Base-by-base conservation (phyloP, 2,329 filamentous ascomycete species). In the Nakataea oryzae region DNA sequence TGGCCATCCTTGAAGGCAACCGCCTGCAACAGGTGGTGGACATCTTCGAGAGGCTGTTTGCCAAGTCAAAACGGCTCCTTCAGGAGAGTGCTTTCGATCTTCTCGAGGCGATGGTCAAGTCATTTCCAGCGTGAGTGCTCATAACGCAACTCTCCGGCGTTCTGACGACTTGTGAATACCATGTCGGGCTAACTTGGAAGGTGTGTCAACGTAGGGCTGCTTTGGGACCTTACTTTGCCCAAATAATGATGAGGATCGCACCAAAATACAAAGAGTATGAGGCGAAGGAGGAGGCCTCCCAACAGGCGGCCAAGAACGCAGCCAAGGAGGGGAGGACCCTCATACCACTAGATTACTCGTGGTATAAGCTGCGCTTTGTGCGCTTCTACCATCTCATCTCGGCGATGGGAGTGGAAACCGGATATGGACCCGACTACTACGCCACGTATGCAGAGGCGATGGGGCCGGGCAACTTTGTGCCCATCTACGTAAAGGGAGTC, bases 321-420 rank as follows among this genome's bases (percentile, higher is more conserved):
- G 41, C 41, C 41, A 50, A 50, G 41, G 41, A 50, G 21, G 41
- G 41, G 24, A 50, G 41, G 21, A 50, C 41, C 4, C 41, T 50
- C 21, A 50, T 50, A 50, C 41, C 41, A 3, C 41, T 50, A 13
- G 41, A 50, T 50, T 50, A 50, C 41, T n/a, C 41, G 41, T 50
- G 41, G 41, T 89, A 96, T 74, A 89, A 92, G 69, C 79, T 91
- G 62, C 88, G 92, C 61, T 97, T 99, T 72, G 89, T 93, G 61
- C 88, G 92, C 41, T 96, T 99, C 79, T 99, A 96, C 74, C 93
- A 99, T 74, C 86, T 97, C 65, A 84, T 97, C 62, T 91, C 90
- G 32, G 90, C 92, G 24, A 83, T 81, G 65, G 69, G 85, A 54
- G 73, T 89, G 41, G 88, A 95, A 65, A 85, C 86, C 67, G 91